Evolutionary conservation across 257 asterid species (phyloP).

Genomic region (Scutellaria baicalensis): DNA sequence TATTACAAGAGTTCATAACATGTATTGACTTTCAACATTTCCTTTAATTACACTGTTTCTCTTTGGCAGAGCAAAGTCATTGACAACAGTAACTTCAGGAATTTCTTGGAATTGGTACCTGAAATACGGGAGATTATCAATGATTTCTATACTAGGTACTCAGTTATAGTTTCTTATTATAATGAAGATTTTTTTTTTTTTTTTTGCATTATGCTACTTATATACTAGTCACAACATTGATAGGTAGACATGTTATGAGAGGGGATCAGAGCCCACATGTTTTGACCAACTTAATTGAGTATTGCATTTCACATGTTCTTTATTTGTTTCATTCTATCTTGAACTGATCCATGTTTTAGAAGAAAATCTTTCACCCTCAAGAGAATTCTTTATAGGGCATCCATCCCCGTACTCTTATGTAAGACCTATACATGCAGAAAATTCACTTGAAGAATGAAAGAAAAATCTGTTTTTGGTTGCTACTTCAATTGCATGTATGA

Average conservation of each 20-base stretch:
- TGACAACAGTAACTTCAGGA: slow-evolving; percentile 70
- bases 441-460: no score
- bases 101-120: slow-evolving; percentile 78
- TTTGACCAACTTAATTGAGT: background rate
- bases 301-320: background rate
- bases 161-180: slow-evolving; percentile 1
- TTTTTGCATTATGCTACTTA: background rate
- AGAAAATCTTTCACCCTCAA: background rate
- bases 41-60: background rate
- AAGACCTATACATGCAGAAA: background rate
- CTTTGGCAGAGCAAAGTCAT: slow-evolving; percentile 79
- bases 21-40: background rate
- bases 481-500: no score
- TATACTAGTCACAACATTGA: background rate
- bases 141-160: slow-evolving; percentile 78
- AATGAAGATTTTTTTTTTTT: background rate
- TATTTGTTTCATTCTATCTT: background rate
- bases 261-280: background rate
- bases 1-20: background rate
- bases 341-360: background rate
- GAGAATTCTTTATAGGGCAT: background rate
- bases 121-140: slow-evolving; percentile 76
- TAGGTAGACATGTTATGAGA: background rate
- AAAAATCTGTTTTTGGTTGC: no score
- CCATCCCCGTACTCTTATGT: background rate